phyloP scores from a whole-genome alignment of 139 green algal genomes.

The Haematococcus lacustris region DNA sequence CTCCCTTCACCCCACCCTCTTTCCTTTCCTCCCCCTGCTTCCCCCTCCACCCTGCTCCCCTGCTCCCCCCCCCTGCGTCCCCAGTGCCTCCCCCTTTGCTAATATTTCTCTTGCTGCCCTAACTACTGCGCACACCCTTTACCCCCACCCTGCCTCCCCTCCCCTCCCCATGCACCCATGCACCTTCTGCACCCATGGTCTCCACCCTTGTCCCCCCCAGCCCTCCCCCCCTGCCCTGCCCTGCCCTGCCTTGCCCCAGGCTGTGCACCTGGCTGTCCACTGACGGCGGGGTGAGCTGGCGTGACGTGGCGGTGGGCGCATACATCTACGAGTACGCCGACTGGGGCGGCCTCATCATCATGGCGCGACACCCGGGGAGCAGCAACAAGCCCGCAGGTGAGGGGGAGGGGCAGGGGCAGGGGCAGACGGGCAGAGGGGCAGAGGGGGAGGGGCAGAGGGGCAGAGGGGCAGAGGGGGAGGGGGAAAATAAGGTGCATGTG shows the following conservation, averaged over 20 bases:
- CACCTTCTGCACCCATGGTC: background rate
- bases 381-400: conserved; percentile 12
- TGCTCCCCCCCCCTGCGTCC: background rate
- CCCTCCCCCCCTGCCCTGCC: background rate
- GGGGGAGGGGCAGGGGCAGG: too few relatives aligned
- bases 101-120: background rate
- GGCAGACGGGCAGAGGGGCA: background rate
- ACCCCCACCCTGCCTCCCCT: background rate
- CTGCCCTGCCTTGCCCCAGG: too few relatives aligned
- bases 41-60: background rate
- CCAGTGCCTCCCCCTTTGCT: background rate
- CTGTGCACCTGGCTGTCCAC: conserved; percentile 78
- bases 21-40: background rate
- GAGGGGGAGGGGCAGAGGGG: background rate
- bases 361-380: conserved; percentile 56
- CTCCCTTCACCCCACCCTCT: background rate
- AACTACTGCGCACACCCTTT: background rate
- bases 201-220: background rate
- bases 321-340: conserved; percentile 91
- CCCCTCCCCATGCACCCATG: background rate
- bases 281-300: conserved; percentile 85
- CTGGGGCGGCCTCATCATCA: conserved; percentile 81
- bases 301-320: conserved; percentile 67
- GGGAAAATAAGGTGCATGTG: background rate
- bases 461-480: background rate